Evolutionary conservation across 1,139 yeast species (phyloP), one percentile per base, ranked within the genome.

Genomic region (Arxiozyma heterogenica): DNA sequence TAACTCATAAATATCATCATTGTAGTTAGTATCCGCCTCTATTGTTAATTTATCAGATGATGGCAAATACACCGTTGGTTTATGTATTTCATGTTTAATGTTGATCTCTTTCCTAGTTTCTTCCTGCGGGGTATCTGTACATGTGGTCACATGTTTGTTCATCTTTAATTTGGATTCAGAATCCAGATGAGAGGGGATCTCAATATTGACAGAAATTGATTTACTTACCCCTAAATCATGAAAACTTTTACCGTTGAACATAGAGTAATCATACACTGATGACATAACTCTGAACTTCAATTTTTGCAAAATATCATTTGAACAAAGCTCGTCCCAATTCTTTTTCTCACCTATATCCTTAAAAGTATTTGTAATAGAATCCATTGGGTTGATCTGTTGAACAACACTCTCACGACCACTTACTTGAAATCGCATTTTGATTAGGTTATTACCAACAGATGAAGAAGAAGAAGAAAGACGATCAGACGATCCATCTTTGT

Each of bases 1-100:
- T 62, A 80, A 64, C 43, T 78, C 77, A 61, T 79, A 80, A 51
- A 34, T 12, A 12, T 34, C 8, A 6, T 34, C 39, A 12, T 34
- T 15, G 51, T 11, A 54, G 41, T 49, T 52, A 65, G 61, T 60
- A 5, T 59, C 61, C 2, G 65, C 68, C 4, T 60, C 63, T 6
- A 17, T 25, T 20, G 43, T 17, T 8, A 38, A 7, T 21, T 9
- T 34, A n/a, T 22, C 42, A n/a, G 50, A 50, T 12, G 55, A 47
- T 30, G 56, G 58, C 4, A 58, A 23, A 41, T 55, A 58, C 12
- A 54, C 58, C 5, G 12, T 44, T 5, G 58, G 58, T 39, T 55
- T 41, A 49, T 56, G n/a, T 12, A 34, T 2, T 34, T 34, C 39
- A 34, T 34, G 39, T 34, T 34, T 34, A 15, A 4, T 34, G 3